Evolutionary conservation across 331 rosid genomes (phyloP).

Genomic region (Prunus yedoensis): DNA sequence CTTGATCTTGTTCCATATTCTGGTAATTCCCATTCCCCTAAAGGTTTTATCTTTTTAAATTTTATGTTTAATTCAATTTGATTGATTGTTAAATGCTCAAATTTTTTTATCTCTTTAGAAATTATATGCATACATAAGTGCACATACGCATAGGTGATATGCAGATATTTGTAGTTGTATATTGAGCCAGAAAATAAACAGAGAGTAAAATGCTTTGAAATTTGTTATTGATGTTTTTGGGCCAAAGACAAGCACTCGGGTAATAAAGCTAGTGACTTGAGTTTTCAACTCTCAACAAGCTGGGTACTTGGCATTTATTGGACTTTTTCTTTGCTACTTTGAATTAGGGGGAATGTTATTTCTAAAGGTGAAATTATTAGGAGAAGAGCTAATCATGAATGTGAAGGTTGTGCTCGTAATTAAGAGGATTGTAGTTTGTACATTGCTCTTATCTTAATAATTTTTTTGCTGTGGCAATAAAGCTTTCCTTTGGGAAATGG

Average conservation of each 20-base stretch:
- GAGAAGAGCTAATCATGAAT: not conserved
- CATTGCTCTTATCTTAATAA: not conserved
- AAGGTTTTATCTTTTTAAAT: not conserved
- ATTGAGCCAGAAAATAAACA: not conserved
- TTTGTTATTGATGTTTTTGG: not conserved
- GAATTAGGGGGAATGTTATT: not conserved
- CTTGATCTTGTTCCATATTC: slow-evolving; percentile 58
- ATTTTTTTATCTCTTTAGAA: not conserved
- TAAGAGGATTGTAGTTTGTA: not conserved
- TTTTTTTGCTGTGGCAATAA: not conserved
- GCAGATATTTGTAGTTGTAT: not conserved
- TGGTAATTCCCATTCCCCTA: slow-evolving; percentile 36
- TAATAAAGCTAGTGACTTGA: slow-evolving; percentile 3
- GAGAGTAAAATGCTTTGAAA: not conserved
- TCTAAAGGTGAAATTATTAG: not conserved
- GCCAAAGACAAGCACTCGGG: not conserved
- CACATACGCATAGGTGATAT: not conserved
- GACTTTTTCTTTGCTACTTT: not conserved
- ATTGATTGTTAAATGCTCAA: not conserved
- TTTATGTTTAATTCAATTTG: not conserved
- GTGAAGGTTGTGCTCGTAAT: not conserved
- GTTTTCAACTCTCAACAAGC: not conserved
- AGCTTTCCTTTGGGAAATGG: not conserved
- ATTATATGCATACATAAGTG: not conserved
- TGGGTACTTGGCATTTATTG: not conserved